Evolutionary conservation across 2,329 filamentous ascomycete species (phyloP).

Genomic region (Fusarium sp.): DNA sequence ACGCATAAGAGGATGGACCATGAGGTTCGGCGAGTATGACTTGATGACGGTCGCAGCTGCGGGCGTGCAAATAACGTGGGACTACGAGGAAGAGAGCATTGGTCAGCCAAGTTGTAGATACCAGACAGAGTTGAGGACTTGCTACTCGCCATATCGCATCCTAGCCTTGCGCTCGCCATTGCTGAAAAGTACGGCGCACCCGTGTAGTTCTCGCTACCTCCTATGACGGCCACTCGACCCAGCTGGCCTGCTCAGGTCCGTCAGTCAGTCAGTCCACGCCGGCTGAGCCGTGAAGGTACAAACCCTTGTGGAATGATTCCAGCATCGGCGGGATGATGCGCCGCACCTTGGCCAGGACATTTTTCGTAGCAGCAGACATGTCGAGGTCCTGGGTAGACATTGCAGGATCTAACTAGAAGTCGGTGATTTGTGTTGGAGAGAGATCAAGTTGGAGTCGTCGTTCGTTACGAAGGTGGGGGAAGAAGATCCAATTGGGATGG

Average conservation of each 20-base stretch:
- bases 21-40: slow-evolving; percentile 96
- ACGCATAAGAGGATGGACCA: slow-evolving; percentile 97
- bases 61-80: slow-evolving; percentile 95
- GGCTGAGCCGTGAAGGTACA: slow-evolving; percentile 18
- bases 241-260: slow-evolving; percentile 77
- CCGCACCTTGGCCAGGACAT: slow-evolving; percentile 82
- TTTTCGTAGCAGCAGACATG: slow-evolving; percentile 78
- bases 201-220: slow-evolving; percentile 95
- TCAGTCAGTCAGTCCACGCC: slow-evolving; percentile 18
- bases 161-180: slow-evolving; percentile 92
- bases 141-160: slow-evolving; percentile 82
- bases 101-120: slow-evolving; percentile 2
- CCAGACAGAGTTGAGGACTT: background rate
- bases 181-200: slow-evolving; percentile 98
- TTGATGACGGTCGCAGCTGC: slow-evolving; percentile 91
- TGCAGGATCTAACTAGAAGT: slow-evolving; percentile 7
- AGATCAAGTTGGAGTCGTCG: background rate
- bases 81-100: slow-evolving; percentile 57
- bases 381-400: slow-evolving; percentile 45
- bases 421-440: slow-evolving; percentile 11
- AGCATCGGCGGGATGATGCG: slow-evolving; percentile 95
- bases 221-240: slow-evolving; percentile 91
- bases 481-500: background rate
- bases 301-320: slow-evolving; percentile 95
- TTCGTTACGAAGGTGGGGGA: background rate